Percentiles rank a stretch among this genome's conserved stretches.
Evolutionary conservation across 129 eudicot genomes (phyloP).

Genomic region (carrot (Daucus carota)): DNA sequence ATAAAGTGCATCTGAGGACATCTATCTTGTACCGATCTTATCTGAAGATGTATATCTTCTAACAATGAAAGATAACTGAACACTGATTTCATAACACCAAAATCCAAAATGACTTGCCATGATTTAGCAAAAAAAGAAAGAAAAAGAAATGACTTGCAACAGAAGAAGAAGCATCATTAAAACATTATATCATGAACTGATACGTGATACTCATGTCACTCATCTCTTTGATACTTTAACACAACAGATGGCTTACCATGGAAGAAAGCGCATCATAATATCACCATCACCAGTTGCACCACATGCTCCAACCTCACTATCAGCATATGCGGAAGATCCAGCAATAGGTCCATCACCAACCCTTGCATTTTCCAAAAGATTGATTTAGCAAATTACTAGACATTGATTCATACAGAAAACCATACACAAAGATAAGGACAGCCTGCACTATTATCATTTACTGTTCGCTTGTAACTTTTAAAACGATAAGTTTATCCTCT

Average conservation of each 20-base stretch:
- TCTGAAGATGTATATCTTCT: neutral
- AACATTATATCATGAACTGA: too few relatives aligned
- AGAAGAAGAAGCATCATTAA: too few relatives aligned
- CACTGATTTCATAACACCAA: too few relatives aligned
- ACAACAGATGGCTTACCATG: slow-evolving; percentile 41
- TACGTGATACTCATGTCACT: neutral
- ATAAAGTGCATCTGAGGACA: neutral
- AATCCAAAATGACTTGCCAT: too few relatives aligned
- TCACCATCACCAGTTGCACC: slow-evolving; percentile 99
- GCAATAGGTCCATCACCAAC: slow-evolving; percentile 97
- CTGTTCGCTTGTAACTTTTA: neutral
- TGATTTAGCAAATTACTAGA: neutral
- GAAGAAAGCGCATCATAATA: slow-evolving; percentile 98
- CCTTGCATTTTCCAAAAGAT: slow-evolving; percentile 29
- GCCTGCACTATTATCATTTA: neutral
- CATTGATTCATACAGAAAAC: neutral
- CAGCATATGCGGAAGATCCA: slow-evolving; percentile 92
- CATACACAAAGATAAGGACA: neutral
- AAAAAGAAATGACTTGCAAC: too few relatives aligned
- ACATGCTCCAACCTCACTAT: slow-evolving; percentile 91
- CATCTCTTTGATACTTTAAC: neutral
- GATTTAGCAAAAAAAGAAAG: too few relatives aligned
- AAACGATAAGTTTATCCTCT: neutral
- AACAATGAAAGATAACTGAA: neutral
- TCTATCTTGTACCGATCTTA: too few relatives aligned